Percentiles rank a stretch among this genome's conserved stretches.
These are phyloP conservation scores for Colletotrichum graminicola DNA, from an alignment of 2,329 filamentous ascomycete genomes.

Conservation along the genomic window DNA sequence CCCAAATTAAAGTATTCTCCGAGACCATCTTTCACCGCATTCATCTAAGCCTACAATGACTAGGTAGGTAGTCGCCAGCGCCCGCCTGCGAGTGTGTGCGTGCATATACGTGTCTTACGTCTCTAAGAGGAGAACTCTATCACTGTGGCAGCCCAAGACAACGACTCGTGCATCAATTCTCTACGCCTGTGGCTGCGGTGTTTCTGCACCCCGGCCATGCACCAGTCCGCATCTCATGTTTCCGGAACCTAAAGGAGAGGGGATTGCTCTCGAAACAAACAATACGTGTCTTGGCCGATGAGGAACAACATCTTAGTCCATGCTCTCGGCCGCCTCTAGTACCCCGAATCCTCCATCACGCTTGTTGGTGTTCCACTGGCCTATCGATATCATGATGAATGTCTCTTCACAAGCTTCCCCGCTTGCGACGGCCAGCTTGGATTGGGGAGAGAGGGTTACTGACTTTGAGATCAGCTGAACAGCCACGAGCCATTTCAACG, in stretches of 20 bases:
- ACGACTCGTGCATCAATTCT: conserved; percentile 21
- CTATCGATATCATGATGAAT: conserved; percentile 5
- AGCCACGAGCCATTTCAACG: conserved; percentile 15
- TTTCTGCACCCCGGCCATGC: not conserved
- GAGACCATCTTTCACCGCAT: conserved; percentile 27
- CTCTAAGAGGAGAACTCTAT: conserved; percentile 21
- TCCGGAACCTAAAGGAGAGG: not conserved
- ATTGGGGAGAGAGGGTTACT: not conserved
- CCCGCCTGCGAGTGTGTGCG: not conserved
- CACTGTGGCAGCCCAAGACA: not conserved
- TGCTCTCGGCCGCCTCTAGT: conserved; percentile 3
- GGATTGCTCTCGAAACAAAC: not conserved
- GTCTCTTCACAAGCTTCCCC: conserved; percentile 48
- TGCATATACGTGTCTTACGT: conserved; percentile 2
- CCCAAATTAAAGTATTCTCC: conserved; percentile 10
- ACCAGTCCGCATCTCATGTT: conserved; percentile 2
- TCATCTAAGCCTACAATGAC: conserved; percentile 25
- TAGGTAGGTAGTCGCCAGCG: not conserved
- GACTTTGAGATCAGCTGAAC: conserved; percentile 23
- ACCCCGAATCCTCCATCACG: conserved; percentile 3
- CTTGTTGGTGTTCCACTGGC: not conserved
- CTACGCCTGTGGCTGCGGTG: not conserved
- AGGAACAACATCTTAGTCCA: not conserved
- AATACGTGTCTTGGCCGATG: not conserved
- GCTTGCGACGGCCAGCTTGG: conserved; percentile 52